These are phyloP conservation scores for Salicornia ramosissima DNA, from an alignment of 148 eudicot genomes.

Conservation along the genomic window DNA sequence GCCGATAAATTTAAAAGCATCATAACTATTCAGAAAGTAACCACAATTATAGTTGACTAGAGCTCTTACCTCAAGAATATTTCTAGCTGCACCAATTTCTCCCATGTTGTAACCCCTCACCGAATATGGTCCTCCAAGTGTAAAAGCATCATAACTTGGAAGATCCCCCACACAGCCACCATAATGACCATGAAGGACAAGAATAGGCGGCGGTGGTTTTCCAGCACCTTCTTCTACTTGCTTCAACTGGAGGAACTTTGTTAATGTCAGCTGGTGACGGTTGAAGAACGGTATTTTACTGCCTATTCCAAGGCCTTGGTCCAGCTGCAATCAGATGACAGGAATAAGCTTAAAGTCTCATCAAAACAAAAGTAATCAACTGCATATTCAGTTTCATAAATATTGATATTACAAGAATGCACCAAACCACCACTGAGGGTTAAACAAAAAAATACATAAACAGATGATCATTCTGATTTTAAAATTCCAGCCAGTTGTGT, in stretches of 20 bases:
- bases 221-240: conserved; percentile 92
- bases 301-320: conserved; percentile 95
- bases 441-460: neutral
- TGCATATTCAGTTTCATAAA: neutral
- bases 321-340: conserved; percentile 55
- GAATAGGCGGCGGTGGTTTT: conserved; percentile 89
- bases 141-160: conserved; percentile 94
- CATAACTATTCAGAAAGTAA: no score
- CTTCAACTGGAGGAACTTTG: conserved; percentile 73
- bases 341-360: conserved; percentile 4
- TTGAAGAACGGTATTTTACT: conserved; percentile 84
- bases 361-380: neutral
- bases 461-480: neutral
- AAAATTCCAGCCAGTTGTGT: neutral
- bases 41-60: conserved; percentile 7
- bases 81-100: conserved; percentile 96
- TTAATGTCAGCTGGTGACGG: conserved; percentile 81
- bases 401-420: neutral
- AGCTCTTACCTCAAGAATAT: conserved; percentile 76
- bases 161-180: conserved; percentile 99
- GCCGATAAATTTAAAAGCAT: no score
- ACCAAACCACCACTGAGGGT: neutral
- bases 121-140: conserved; percentile 96
- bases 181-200: conserved; percentile 93
- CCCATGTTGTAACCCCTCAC: conserved; percentile 99